Evolutionary conservation across 2,329 filamentous ascomycete species (phyloP), one percentile per base, ranked within the genome.

Genomic region (Purpureocillium takamizusanense): DNA sequence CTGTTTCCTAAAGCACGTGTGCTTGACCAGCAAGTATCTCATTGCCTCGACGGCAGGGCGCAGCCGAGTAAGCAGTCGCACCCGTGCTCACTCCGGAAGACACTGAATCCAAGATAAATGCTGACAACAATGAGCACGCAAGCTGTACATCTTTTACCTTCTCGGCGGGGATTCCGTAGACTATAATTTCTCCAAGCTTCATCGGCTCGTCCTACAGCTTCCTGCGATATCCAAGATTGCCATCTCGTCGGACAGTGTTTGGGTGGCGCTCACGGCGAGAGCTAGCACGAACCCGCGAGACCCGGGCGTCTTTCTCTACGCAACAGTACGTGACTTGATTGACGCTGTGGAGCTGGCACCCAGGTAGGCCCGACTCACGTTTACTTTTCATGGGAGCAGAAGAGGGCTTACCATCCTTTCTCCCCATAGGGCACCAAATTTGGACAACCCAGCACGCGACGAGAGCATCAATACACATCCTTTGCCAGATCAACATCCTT

Each of bases 1-100:
- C 18, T 48, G 43, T 34, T 46, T 52, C 30, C 46, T 45, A 44
- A 50, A 49, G 15, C 47, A 41, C 18, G 31, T 51, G 11, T 33
- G 38, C 18, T 29, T 52, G 33, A 49, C 47, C 1, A 35, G 45
- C 4, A 40, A 39, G 18, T 49, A 47, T 41, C 44, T 52, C 15
- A 42, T 52, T 17, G 49, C 49, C 7, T 51, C 50, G 4, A 52
- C 49, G 2, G 46, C 44, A 7, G 46, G 47, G 6, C 38, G 38
- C 16, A 48, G 39, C 25, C 46, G n/a, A 43, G 37, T 42, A 42
- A 34, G 49, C 38, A 32, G 13, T 4, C 31, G 3, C 6, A 10
- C 21, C 21, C 21, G 21, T 10, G n/a, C n/a, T n/a, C n/a, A n/a
- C n/a, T n/a, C n/a, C n/a, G n/a, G n/a, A n/a, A n/a, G 5, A 25